Conservation (phyloP, 805 yeast species). For the Monosporozyma unispora region DNA sequence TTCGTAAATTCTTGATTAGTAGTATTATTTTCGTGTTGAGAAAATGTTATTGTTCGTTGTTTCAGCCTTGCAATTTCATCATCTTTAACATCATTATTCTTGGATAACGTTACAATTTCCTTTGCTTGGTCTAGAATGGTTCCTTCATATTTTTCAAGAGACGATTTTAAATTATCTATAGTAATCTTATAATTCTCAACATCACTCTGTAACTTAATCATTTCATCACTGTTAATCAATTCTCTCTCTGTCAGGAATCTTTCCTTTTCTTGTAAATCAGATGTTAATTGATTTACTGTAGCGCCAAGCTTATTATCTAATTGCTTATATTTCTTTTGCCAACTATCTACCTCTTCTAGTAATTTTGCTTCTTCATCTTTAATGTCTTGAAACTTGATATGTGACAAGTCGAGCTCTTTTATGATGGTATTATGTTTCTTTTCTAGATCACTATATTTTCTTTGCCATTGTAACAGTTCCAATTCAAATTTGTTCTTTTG, state of each 20-base stretch:
- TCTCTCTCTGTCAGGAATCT: constrained; percentile 31
- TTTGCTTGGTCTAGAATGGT: constrained; percentile 18
- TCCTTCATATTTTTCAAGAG: constrained; percentile 18
- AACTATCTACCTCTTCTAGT: not conserved
- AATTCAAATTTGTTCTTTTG: constrained; percentile 34
- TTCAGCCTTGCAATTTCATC: constrained; percentile 18
- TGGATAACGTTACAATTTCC: constrained; percentile 18
- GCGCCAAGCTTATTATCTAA: constrained; percentile 15
- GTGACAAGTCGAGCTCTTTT: constrained; percentile 20
- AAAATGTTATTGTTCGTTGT: constrained; percentile 9
- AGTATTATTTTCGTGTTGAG: not conserved
- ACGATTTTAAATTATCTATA: constrained; percentile 11
- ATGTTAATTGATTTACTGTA: constrained; percentile 10
- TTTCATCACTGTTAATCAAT: constrained; percentile 26
- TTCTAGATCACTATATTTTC: constrained; percentile 17
- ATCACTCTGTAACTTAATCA: constrained; percentile 11
- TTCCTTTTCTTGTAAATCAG: constrained; percentile 8
- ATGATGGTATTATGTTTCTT: constrained; percentile 29
- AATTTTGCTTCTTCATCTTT: not conserved
- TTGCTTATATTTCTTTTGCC: not conserved
- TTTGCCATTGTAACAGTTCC: constrained; percentile 17
- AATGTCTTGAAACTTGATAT: not conserved
- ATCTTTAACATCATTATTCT: constrained; percentile 17
- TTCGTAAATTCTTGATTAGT: constrained; percentile 5
- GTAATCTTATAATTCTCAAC: constrained; percentile 14